These are phyloP conservation scores for Epichloe gansuensis DNA, from an alignment of 2,329 filamentous ascomycete genomes.

Conservation along the genomic window DNA sequence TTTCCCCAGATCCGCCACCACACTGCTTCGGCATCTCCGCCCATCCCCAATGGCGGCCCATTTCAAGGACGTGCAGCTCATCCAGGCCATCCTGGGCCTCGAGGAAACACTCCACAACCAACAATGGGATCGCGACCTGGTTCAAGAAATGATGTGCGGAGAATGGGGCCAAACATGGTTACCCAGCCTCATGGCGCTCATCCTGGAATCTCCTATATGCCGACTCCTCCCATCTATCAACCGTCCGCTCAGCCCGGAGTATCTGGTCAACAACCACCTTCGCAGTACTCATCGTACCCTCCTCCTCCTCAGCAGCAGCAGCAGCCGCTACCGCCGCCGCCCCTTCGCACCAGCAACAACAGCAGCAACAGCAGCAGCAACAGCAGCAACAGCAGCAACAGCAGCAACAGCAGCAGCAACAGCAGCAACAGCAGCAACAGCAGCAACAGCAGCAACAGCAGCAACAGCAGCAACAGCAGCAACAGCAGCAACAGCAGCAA, in stretches of 20 bases:
- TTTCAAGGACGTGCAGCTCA: slow-evolving; percentile 43
- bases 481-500: background rate
- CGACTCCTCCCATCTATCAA: slow-evolving; percentile 70
- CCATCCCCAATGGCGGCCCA: slow-evolving; percentile 64
- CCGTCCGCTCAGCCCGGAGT: slow-evolving; percentile 27
- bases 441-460: slow-evolving; percentile 18
- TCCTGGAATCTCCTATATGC: slow-evolving; percentile 66
- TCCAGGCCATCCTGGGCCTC: slow-evolving; percentile 29
- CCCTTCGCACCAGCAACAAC: background rate
- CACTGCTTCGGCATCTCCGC: slow-evolving; percentile 78
- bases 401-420: slow-evolving; percentile 16
- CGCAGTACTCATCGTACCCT: slow-evolving; percentile 27
- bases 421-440: slow-evolving; percentile 24
- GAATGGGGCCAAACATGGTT: slow-evolving; percentile 61
- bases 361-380: background rate
- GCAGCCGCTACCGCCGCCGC: slow-evolving; percentile 14
- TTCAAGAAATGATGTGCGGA: slow-evolving; percentile 68
- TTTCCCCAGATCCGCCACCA: slow-evolving; percentile 74
- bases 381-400: background rate
- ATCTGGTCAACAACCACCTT: slow-evolving; percentile 24
- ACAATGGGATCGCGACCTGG: slow-evolving; percentile 51
- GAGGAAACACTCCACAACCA: slow-evolving; percentile 74
- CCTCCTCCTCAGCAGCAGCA: slow-evolving; percentile 19
- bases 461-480: background rate
- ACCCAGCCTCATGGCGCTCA: slow-evolving; percentile 50